Evolutionary conservation across 2,329 filamentous ascomycete genomes (phyloP), one percentile per base, ranked within the genome.

Genomic region (Aspergillus amoenus): DNA sequence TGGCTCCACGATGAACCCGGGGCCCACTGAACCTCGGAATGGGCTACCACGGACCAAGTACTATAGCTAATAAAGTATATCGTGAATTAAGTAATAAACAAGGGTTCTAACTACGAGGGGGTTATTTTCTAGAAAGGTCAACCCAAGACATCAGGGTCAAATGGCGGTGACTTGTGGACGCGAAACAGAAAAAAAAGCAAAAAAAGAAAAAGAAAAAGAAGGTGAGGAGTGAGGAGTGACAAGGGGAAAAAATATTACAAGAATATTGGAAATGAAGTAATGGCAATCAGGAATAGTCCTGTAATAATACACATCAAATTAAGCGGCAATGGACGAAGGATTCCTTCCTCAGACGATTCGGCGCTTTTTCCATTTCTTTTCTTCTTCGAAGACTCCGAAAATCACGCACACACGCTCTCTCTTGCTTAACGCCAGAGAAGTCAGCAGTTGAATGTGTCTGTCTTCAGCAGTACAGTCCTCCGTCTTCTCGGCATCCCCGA

Each of bases 231-330:
- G 27, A 30, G 24, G 40, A 30, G 49, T 44, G 49, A 52, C 49
- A 22, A 22, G 18, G 49, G 21, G 11, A 30, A 30, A 30, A 9
- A 30, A 30, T 30, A 30, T 30, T 30, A 30, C 27, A 30, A 30
- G 27, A 37, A 37, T 37, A 37, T 37, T 37, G 34, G 34, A 37
- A 13, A 6, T 37, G 5, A 13, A 37, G n/a, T 13, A n/a, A 37
- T 13, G n/a, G 5, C 34, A 37, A n/a, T 30, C 27, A 44, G 21
- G 44, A 34, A 47, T 11, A 18, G 45, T 48, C 45, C 45, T 48
- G 49, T 52, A 52, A 52, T 52, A 43, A 52, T 52, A 52, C 49
- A 32, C 39, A 42, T 52, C 49, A 52, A 52, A 18, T 40, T 17
- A 44, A 27, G 43, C 43, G 43, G 30, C 24, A 12, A 8, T 30